Percentiles rank a stretch among this genome's conserved stretches.
phyloP scores from a whole-genome alignment of 306 rosid genomes.

The Cicer bijugum region DNA sequence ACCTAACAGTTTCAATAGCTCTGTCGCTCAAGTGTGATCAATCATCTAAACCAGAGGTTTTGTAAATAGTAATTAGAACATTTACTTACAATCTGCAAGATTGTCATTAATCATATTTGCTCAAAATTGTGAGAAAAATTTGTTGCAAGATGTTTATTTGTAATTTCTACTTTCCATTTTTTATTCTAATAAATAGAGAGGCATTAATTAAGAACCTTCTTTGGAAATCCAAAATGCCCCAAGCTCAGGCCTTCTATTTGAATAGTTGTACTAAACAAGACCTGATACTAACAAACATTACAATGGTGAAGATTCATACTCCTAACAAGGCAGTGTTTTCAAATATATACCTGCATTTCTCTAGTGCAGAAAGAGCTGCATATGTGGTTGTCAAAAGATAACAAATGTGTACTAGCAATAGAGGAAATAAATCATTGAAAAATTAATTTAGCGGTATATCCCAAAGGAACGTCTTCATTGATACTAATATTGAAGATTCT shows the following conservation, averaged over 20 bases:
- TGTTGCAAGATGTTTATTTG: neutral
- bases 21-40: slow-evolving; percentile 26
- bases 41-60: slow-evolving; percentile 35
- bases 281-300: slow-evolving; percentile 1
- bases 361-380: slow-evolving; percentile 7
- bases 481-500: neutral
- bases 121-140: slow-evolving; percentile 17
- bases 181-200: neutral
- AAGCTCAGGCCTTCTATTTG: neutral
- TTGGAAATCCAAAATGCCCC: slow-evolving; percentile 20
- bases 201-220: slow-evolving; percentile 26
- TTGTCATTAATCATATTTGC: slow-evolving; percentile 16
- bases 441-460: neutral
- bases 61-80: slow-evolving; percentile 27
- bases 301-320: neutral
- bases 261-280: slow-evolving; percentile 2
- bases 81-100: slow-evolving; percentile 25
- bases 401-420: neutral
- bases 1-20: neutral
- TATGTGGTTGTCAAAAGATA: neutral
- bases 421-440: neutral
- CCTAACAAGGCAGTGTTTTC: slow-evolving; percentile 9
- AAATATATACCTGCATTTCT: neutral
- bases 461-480: neutral
- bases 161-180: neutral